These are phyloP conservation scores for Metschnikowia vanudenii DNA, from an alignment of 805 yeast species.

Conservation along the genomic window DNA sequence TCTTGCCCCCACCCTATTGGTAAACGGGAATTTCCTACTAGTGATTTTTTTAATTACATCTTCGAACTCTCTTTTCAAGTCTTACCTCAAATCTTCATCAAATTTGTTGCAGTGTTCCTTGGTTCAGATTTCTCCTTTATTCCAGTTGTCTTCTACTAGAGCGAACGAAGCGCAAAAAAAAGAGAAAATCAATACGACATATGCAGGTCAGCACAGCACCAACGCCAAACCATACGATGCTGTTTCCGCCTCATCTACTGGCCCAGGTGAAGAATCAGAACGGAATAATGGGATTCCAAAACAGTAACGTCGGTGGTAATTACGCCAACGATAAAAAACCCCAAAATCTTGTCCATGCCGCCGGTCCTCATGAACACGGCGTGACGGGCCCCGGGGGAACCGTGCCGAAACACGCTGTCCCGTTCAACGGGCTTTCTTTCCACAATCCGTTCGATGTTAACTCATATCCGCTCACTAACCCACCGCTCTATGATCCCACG, in stretches of 20 bases:
- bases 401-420: slow-evolving; percentile 8
- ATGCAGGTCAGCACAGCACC: slow-evolving; percentile 1
- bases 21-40: too few relatives aligned
- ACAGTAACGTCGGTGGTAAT: background rate
- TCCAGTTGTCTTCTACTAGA: too few relatives aligned
- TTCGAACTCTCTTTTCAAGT: too few relatives aligned
- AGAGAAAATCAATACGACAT: too few relatives aligned
- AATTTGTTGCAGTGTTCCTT: too few relatives aligned
- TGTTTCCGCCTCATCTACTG: background rate
- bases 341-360: background rate
- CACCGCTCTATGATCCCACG: slow-evolving; percentile 46
- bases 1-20: too few relatives aligned
- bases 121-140: too few relatives aligned
- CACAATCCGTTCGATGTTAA: slow-evolving; percentile 40
- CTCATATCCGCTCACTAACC: slow-evolving; percentile 45
- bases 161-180: too few relatives aligned
- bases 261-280: background rate
- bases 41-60: too few relatives aligned
- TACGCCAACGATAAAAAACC: background rate
- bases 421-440: slow-evolving; percentile 19
- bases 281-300: background rate
- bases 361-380: background rate
- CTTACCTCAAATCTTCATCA: too few relatives aligned
- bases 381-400: background rate
- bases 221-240: background rate